Evolutionary conservation across 2,329 filamentous ascomycete species (phyloP).

Genomic region (Trichophyton verrucosum): DNA sequence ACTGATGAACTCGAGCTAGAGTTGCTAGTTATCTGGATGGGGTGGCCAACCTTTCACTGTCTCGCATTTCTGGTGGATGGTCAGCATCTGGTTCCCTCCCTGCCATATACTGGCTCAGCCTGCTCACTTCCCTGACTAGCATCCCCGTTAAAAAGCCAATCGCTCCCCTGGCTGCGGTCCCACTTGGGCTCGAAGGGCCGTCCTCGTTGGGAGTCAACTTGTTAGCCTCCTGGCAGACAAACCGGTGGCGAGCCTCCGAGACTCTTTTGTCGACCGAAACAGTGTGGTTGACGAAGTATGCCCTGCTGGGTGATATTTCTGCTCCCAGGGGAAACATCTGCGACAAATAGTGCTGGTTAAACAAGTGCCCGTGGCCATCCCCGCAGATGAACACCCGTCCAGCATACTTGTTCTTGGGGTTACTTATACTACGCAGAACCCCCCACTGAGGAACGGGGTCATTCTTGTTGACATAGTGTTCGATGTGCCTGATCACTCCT

Average conservation of each 20-base stretch:
- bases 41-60: background rate
- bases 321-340: conserved; percentile 28
- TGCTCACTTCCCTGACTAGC: conserved; percentile 13
- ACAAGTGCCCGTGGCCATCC: conserved; percentile 29
- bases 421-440: conserved; percentile 53
- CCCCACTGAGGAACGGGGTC: conserved; percentile 68
- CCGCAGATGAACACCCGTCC: conserved; percentile 38
- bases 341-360: conserved; percentile 36
- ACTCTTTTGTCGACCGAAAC: conserved; percentile 8
- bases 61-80: background rate
- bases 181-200: background rate
- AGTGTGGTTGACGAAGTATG: conserved; percentile 11
- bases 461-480: conserved; percentile 64
- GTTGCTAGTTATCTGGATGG: background rate
- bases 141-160: conserved; percentile 1
- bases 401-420: conserved; percentile 37
- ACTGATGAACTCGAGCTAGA: background rate
- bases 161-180: background rate
- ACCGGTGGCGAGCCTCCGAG: conserved; percentile 1
- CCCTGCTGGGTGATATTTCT: background rate
- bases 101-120: conserved; percentile 14
- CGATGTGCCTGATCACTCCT: conserved; percentile 53
- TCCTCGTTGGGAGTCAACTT: background rate
- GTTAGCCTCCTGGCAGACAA: background rate
- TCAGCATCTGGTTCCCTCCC: conserved; percentile 19